Conservation (phyloP, 495 filamentous ascomycete species). For the Barbatosphaeria neglecta region DNA sequence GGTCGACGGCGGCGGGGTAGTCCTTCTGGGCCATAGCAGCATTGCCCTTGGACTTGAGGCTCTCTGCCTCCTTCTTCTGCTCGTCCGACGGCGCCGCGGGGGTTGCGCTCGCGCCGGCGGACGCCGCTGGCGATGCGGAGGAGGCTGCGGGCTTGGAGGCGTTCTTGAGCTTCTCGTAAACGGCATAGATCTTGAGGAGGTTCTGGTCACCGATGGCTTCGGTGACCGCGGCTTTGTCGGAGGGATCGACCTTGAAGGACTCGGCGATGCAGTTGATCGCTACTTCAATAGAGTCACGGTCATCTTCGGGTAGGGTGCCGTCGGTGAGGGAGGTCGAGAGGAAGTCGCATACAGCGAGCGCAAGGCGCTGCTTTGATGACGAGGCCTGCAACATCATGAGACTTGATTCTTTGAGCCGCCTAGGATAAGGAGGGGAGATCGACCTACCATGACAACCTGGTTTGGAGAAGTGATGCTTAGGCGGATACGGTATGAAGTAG, state of each 20-base stretch:
- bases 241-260: conserved; percentile 84
- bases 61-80: conserved; percentile 66
- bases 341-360: conserved; percentile 94
- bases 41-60: conserved; percentile 84
- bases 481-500: too few relatives aligned
- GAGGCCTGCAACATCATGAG: too few relatives aligned
- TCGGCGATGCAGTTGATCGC: conserved; percentile 88
- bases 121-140: too few relatives aligned
- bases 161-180: conserved; percentile 86
- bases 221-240: conserved; percentile 57
- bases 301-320: conserved; percentile 74
- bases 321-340: conserved; percentile 74
- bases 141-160: conserved; percentile 15
- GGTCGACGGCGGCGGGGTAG: conserved; percentile 65
- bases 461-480: too few relatives aligned
- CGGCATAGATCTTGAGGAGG: conserved; percentile 79
- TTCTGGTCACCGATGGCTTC: conserved; percentile 74
- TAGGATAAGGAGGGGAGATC: not conserved
- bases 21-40: conserved; percentile 87
- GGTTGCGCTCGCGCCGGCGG: conserved; percentile 6
- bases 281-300: conserved; percentile 83
- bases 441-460: not conserved
- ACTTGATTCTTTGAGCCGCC: too few relatives aligned
- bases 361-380: conserved; percentile 88
- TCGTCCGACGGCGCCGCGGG: conserved; percentile 28